phyloP scores from a whole-genome alignment of 2,329 filamentous ascomycete species.

The Botrytis fabae region DNA sequence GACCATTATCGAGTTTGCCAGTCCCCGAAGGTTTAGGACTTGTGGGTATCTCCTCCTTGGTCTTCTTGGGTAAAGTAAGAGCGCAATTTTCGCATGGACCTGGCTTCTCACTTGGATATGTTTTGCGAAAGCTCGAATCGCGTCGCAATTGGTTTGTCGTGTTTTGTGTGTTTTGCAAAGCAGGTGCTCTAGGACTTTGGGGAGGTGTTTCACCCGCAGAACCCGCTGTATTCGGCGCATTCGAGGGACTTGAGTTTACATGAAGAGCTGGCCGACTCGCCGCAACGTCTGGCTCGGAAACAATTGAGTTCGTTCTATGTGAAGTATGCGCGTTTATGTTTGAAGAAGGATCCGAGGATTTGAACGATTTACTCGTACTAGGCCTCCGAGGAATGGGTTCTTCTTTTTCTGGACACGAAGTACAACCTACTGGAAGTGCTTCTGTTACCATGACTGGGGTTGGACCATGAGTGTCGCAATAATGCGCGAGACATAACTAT shows the following conservation, averaged over 20 bases:
- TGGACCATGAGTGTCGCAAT: slow-evolving; percentile 69
- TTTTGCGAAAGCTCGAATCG: slow-evolving; percentile 61
- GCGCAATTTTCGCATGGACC: slow-evolving; percentile 69
- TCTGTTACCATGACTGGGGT: slow-evolving; percentile 71
- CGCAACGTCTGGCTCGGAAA: slow-evolving; percentile 29
- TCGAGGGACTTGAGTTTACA: slow-evolving; percentile 3
- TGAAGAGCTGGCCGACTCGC: neutral
- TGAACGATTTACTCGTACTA: slow-evolving; percentile 35
- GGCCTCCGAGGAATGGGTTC: slow-evolving; percentile 32
- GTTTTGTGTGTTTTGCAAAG: slow-evolving; percentile 40
- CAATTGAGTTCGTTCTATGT: slow-evolving; percentile 26
- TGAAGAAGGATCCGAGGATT: slow-evolving; percentile 27
- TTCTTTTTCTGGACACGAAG: slow-evolving; percentile 56
- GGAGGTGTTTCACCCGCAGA: slow-evolving; percentile 58
- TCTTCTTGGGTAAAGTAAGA: slow-evolving; percentile 59
- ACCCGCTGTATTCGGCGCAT: slow-evolving; percentile 39
- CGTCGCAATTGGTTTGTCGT: slow-evolving; percentile 44
- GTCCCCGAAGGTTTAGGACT: slow-evolving; percentile 19
- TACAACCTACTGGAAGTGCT: slow-evolving; percentile 61
- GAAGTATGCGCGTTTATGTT: slow-evolving; percentile 23
- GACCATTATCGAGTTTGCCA: slow-evolving; percentile 42
- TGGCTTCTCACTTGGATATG: slow-evolving; percentile 65
- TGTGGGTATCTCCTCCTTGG: slow-evolving; percentile 36
- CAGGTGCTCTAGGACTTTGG: slow-evolving; percentile 52
- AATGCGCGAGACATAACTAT: slow-evolving; percentile 69